phyloP scores from a whole-genome alignment of 2,329 filamentous ascomycete genomes.

The Fusarium humuli region DNA sequence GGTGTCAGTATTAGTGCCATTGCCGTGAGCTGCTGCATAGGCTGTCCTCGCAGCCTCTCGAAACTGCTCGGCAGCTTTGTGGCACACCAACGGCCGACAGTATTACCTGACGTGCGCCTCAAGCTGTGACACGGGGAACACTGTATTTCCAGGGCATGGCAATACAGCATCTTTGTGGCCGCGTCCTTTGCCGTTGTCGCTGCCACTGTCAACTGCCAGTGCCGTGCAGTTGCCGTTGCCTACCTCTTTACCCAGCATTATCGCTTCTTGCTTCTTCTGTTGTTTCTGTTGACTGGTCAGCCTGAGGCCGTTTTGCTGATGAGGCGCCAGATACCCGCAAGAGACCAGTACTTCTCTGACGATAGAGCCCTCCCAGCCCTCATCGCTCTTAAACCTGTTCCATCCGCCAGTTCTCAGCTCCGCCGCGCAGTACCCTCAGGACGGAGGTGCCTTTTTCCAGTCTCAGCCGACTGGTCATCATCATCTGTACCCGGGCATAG shows the following conservation, averaged over 20 bases:
- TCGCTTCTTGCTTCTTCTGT: constrained; percentile 21
- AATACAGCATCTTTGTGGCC: constrained; percentile 48
- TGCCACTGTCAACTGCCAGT: constrained; percentile 41
- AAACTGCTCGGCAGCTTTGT: constrained; percentile 44
- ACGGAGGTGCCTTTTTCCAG: constrained; percentile 63
- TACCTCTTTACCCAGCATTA: constrained; percentile 25
- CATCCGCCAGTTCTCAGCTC: constrained; percentile 61
- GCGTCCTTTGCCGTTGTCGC: constrained; percentile 42
- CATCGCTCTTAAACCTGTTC: constrained; percentile 64
- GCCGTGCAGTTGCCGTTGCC: constrained; percentile 31
- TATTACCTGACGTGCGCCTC: constrained; percentile 43
- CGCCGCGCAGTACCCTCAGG: constrained; percentile 62
- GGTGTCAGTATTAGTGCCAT: constrained; percentile 23
- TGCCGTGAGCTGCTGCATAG: constrained; percentile 44
- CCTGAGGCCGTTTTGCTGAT: constrained; percentile 45
- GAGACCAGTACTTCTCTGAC: constrained; percentile 64
- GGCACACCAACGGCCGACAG: constrained; percentile 44
- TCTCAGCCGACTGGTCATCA: constrained; percentile 55
- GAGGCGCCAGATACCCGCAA: constrained; percentile 63
- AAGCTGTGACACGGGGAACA: constrained; percentile 47
- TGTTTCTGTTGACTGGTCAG: constrained; percentile 32
- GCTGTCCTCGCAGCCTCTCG: constrained; percentile 42
- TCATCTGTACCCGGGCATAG: constrained; percentile 61
- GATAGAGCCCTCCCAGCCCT: constrained; percentile 65
- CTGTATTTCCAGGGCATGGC: constrained; percentile 48